These are phyloP conservation scores for Clausena lansium DNA, from an alignment of 345 rosid species.

Conservation along the genomic window DNA sequence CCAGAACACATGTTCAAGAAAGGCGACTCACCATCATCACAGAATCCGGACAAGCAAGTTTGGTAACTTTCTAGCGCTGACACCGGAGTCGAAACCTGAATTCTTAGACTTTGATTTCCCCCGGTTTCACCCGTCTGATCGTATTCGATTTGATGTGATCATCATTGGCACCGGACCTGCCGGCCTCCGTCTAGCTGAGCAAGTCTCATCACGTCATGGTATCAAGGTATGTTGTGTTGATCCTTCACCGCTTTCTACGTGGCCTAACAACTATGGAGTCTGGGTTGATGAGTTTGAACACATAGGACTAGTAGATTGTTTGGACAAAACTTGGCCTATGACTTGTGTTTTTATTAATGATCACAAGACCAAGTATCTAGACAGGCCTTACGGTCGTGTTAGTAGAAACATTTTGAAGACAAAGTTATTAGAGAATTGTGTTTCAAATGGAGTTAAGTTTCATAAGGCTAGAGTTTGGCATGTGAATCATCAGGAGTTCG, in stretches of 20 bases:
- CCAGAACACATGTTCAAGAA: constrained; percentile 5
- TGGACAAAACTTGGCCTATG: constrained; percentile 63
- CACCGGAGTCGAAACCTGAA: constrained; percentile 36
- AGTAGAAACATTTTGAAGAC: constrained; percentile 44
- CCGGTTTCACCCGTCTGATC: constrained; percentile 34
- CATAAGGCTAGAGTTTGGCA: constrained; percentile 61
- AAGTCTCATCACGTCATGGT: constrained; percentile 46
- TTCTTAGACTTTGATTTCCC: constrained; percentile 41
- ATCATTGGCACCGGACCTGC: constrained; percentile 68
- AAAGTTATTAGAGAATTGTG: constrained; percentile 45
- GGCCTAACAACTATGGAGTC: constrained; percentile 68
- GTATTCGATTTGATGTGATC: constrained; percentile 46
- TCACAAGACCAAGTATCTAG: constrained; percentile 44
- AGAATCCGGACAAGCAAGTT: constrained; percentile 33
- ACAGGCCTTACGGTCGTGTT: constrained; percentile 62
- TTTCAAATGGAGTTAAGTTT: constrained; percentile 46
- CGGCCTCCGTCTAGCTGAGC: constrained; percentile 68
- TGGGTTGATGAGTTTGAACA: constrained; percentile 76
- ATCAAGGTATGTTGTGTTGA: constrained; percentile 66
- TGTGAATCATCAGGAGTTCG: constrained; percentile 54
- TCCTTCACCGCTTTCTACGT: constrained; percentile 59
- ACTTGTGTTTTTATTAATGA: constrained; percentile 46
- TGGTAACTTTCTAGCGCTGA: constrained; percentile 49
- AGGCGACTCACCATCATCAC: background rate
- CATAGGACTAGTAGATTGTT: constrained; percentile 49